Conservation (phyloP, 2,329 filamentous ascomycete species). For the Neopestalotiopsis sp. region DNA sequence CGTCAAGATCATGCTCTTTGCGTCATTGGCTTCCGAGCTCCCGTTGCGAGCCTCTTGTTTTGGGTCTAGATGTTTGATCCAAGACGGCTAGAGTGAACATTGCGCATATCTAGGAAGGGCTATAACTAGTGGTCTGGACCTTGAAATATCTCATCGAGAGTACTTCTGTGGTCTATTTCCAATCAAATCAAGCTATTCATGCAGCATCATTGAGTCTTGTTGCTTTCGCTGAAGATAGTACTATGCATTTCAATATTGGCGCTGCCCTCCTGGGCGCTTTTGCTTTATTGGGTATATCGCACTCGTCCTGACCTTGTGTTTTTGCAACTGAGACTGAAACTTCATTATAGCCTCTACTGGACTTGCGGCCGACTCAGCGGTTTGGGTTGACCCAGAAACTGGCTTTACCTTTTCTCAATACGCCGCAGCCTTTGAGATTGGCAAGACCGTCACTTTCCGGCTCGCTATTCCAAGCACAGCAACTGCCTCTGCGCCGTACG, state of each 20-base stretch:
- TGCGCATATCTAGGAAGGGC: neutral
- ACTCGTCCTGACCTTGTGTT: too few species aligned
- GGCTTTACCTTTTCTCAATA: conserved; percentile 37
- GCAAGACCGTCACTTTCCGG: conserved; percentile 35
- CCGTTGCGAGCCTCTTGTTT: neutral
- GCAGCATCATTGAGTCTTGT: neutral
- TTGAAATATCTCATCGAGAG: neutral
- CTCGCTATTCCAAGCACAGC: conserved; percentile 40
- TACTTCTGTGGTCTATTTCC: neutral
- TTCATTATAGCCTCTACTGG: neutral
- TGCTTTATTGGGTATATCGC: neutral
- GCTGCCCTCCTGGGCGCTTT: neutral
- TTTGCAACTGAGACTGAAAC: neutral
- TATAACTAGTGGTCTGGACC: neutral
- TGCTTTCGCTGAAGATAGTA: too few species aligned
- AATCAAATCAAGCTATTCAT: too few species aligned
- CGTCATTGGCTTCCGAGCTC: neutral
- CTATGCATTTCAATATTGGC: neutral
- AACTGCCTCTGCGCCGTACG: conserved; percentile 37
- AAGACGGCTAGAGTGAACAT: neutral
- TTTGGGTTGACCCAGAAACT: conserved; percentile 33
- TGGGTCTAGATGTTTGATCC: neutral
- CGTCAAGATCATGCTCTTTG: neutral
- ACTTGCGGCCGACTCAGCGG: conserved; percentile 29
- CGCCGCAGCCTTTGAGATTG: conserved; percentile 31